Base-by-base conservation (phyloP, 139 green algal species). In the Micractinium conductrix region DNA sequence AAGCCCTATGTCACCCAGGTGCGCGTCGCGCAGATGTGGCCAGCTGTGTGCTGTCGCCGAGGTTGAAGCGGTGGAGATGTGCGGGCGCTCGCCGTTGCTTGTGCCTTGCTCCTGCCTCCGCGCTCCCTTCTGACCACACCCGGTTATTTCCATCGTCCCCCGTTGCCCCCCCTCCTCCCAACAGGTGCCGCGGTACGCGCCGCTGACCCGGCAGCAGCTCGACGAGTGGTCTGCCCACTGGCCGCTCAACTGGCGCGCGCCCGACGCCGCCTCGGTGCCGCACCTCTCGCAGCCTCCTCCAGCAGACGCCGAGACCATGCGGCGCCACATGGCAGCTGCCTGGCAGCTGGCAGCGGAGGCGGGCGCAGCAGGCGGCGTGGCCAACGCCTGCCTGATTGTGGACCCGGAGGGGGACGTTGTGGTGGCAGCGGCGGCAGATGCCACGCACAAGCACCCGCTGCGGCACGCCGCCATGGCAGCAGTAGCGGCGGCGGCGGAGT, bases 401-500 rank as follows among this genome's bases (percentile, higher is more conserved):
- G 85, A 97, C 33, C 91, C 93, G 2, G 4, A 40, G 0, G 65
- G 73, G 21, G 86, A 87, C 62, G 38, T 35, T 1, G 81, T 85
- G 24, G 45, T 91, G 8, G 88, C 75, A 0, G 26, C 69, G 17
- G 82, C 72, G 1, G 65, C 44, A 3, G 80, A 88, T 38, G 4
- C 0, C 28, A 80, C 17, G 1, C 26, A 70, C 3, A 4, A 8
- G 0, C 93, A 98, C 80, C 94, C 95, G 14, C 86, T 98, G 45
- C 78, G 86, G 40, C 96, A 99, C 78, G 91, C 96, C 8, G 91
- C 90, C 28, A 97, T 99, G 89, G 79, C 87, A 9, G 94, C 93
- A 0, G 71, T 98, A 0, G 85, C 92, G 30, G 86, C 72, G 1
- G 93, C 90, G 7, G 93, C 95, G 44, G 71, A 87, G 22, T 80